A percentile compares a stretch with the other conserved stretches of the same genome.
Evolutionary conservation across 2,329 filamentous ascomycete species (phyloP).

Genomic region (Hymenoscyphus occultus): DNA sequence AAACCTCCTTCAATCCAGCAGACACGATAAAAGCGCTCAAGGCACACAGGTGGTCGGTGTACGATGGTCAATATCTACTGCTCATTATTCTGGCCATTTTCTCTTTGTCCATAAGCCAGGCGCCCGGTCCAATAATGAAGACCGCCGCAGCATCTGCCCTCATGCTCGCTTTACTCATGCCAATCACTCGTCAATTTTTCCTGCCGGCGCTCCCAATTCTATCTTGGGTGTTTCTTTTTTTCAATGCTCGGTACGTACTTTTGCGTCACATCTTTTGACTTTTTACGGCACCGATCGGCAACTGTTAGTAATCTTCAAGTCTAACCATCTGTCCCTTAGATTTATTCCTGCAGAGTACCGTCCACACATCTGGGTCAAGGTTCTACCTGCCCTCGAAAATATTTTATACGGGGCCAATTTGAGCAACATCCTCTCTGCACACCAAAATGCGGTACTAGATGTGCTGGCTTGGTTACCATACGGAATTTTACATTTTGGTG

Average conservation of each 20-base stretch:
- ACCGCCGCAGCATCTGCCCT: constrained; percentile 66
- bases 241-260: constrained; percentile 62
- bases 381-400: constrained; percentile 91
- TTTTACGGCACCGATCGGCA: constrained; percentile 15
- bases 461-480: constrained; percentile 92
- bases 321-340: constrained; percentile 45
- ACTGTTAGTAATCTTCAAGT: constrained; percentile 9
- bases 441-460: constrained; percentile 80
- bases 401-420: constrained; percentile 94
- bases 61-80: constrained; percentile 82
- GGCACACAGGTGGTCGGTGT: constrained; percentile 74
- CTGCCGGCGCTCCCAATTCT: constrained; percentile 82
- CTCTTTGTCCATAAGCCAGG: constrained; percentile 77
- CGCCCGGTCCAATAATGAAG: constrained; percentile 75
- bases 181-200: constrained; percentile 86
- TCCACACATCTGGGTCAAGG: constrained; percentile 92
- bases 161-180: constrained; percentile 70
- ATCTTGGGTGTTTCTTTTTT: constrained; percentile 88
- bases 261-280: neutral
- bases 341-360: constrained; percentile 88
- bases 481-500: constrained; percentile 84
- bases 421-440: constrained; percentile 90
- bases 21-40: constrained; percentile 75
- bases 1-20: constrained; percentile 77
- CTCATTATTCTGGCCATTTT: constrained; percentile 75